phyloP scores from a whole-genome alignment of 1,284 basidiomycete species.

The Cronartium quercuum region DNA sequence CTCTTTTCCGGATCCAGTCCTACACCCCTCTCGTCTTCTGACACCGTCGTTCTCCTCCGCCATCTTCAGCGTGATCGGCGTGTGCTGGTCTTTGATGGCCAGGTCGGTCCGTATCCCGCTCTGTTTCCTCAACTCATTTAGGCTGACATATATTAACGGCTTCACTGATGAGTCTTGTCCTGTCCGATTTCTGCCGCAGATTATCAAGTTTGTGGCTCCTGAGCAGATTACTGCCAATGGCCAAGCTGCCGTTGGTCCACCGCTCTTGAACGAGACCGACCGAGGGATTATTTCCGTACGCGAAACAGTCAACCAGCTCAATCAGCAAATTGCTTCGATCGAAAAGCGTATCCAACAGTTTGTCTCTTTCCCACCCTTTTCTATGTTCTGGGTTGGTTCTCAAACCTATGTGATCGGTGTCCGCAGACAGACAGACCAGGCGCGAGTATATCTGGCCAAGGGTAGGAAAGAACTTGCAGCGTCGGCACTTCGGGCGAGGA shows the following conservation, averaged over 20 bases:
- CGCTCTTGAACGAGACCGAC: slow-evolving; percentile 16
- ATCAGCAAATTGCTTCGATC: slow-evolving; percentile 17
- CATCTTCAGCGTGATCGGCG: slow-evolving; percentile 28
- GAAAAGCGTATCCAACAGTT: slow-evolving; percentile 25
- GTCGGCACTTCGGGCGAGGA: not conserved
- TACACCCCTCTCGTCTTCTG: slow-evolving; percentile 3
- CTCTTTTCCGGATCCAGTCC: not conserved
- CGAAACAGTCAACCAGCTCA: slow-evolving; percentile 22
- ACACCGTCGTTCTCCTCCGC: slow-evolving; percentile 1
- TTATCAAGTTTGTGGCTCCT: slow-evolving; percentile 26
- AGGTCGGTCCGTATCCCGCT: not conserved
- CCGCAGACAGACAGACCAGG: slow-evolving; percentile 23
- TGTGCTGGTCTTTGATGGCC: slow-evolving; percentile 13
- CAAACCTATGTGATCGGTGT: not conserved
- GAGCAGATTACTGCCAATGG: not conserved
- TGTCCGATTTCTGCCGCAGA: not conserved
- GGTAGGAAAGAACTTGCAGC: slow-evolving; percentile 15
- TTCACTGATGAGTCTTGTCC: not conserved
- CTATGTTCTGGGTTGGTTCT: not conserved
- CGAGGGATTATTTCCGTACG: slow-evolving; percentile 22
- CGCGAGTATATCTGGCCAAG: slow-evolving; percentile 8
- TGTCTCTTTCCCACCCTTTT: not conserved
- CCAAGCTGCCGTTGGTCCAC: not conserved
- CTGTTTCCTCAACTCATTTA: not conserved
- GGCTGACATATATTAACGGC: no score